A percentile compares a stretch with the other conserved stretches of the same genome.
Evolutionary conservation across 2,329 filamentous ascomycete species (phyloP).

Genomic region (Paraphoma chrysanthemicola): DNA sequence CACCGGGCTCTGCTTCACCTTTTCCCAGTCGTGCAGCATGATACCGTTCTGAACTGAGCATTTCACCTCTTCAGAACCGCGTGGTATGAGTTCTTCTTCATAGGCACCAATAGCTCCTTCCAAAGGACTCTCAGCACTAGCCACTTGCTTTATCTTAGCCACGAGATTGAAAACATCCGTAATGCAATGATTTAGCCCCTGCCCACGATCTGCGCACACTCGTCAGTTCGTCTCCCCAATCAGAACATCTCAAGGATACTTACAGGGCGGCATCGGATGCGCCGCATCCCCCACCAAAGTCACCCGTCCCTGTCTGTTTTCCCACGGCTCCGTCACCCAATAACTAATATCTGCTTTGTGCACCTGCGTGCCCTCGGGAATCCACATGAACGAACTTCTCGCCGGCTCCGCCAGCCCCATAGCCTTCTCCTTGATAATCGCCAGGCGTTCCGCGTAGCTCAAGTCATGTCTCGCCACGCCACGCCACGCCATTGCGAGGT

Average conservation of each 20-base stretch:
- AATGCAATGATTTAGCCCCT: conserved; percentile 4
- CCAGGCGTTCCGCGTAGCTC: conserved; percentile 2
- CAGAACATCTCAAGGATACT: background rate
- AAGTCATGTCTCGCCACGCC: background rate
- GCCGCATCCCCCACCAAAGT: conserved; percentile 41
- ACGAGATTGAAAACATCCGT: background rate
- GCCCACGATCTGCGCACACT: background rate
- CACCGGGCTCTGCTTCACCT: conserved; percentile 4
- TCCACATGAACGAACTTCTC: conserved; percentile 2
- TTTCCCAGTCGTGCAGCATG: conserved; percentile 9
- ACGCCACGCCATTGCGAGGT: conserved; percentile 5
- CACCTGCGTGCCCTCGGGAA: conserved; percentile 2
- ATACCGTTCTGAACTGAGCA: conserved; percentile 6
- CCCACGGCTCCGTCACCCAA: conserved; percentile 20
- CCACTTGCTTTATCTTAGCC: background rate
- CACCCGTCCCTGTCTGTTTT: conserved; percentile 29
- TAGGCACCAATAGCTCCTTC: background rate
- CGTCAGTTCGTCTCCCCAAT: background rate
- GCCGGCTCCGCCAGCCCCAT: conserved; percentile 2
- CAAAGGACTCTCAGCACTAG: background rate
- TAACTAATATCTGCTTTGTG: conserved; percentile 7
- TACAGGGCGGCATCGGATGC: conserved; percentile 42
- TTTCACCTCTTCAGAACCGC: conserved; percentile 3
- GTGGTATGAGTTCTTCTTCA: conserved; percentile 2
- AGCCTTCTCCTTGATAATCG: conserved; percentile 4